Evolutionary conservation across 2,329 filamentous ascomycete genomes (phyloP).

Genomic region (Rhynchosporium graminicola): DNA sequence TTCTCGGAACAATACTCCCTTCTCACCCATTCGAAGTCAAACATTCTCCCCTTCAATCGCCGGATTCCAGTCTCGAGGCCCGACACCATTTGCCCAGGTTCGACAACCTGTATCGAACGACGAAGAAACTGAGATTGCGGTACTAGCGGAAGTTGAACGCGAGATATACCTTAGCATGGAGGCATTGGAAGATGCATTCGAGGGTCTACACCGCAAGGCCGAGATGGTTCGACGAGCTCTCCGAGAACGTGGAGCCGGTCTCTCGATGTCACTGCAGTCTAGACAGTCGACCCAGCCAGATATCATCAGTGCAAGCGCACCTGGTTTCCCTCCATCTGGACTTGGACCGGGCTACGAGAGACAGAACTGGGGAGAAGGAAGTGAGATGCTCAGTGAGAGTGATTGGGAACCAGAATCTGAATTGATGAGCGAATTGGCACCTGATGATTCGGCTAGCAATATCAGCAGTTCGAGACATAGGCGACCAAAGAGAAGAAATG

Average conservation of each 20-base stretch:
- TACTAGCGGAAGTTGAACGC: constrained; percentile 85
- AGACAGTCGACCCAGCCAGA: constrained; percentile 35
- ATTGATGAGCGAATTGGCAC: constrained; percentile 62
- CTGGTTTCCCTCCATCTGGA: constrained; percentile 41
- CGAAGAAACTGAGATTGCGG: constrained; percentile 90
- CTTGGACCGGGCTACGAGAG: constrained; percentile 40
- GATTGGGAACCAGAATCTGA: constrained; percentile 47
- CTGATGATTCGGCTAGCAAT: constrained; percentile 80
- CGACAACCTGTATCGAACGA: constrained; percentile 77
- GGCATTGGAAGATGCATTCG: constrained; percentile 88
- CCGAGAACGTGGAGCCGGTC: constrained; percentile 77
- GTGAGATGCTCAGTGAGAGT: constrained; percentile 51
- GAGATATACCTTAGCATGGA: constrained; percentile 96
- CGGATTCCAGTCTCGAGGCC: constrained; percentile 48
- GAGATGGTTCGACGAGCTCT: constrained; percentile 77
- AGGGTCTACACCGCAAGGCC: constrained; percentile 82
- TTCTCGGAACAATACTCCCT: constrained; percentile 39
- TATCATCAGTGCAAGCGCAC: constrained; percentile 46
- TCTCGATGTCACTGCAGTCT: constrained; percentile 46
- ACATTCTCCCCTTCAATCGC: constrained; percentile 37
- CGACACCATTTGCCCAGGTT: constrained; percentile 56
- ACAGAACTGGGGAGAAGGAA: constrained; percentile 36
- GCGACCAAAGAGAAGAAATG: constrained; percentile 66
- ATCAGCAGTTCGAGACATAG: constrained; percentile 71
- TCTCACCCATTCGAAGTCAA: constrained; percentile 36